phyloP scores from a whole-genome alignment of 1,139 yeast genomes.

The Yamadazyma oceani region DNA sequence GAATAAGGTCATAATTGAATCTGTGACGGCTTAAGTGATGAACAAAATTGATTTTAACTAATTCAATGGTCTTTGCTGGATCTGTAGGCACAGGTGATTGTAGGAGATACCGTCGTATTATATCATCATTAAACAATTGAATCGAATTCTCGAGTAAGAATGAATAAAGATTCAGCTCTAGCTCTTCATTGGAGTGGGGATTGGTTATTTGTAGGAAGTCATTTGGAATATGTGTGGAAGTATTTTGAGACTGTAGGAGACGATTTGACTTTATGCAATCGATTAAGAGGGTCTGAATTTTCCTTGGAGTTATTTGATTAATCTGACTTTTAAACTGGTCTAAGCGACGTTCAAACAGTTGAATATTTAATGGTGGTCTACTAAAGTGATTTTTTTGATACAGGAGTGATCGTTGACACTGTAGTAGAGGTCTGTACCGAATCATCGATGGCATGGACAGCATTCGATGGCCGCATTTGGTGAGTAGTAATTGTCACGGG shows the following conservation, averaged over 20 bases:
- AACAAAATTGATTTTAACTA: constrained; percentile 14
- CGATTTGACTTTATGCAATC: constrained; percentile 30
- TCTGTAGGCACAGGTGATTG: constrained; percentile 24
- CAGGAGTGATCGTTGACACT: not conserved
- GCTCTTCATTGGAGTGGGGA: constrained; percentile 13
- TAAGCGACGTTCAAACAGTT: constrained; percentile 24
- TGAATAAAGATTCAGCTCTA: constrained; percentile 17
- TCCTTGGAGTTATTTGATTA: constrained; percentile 2
- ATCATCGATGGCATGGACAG: too few species aligned
- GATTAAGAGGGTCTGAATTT: constrained; percentile 10
- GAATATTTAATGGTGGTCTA: constrained; percentile 28
- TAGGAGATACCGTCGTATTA: constrained; percentile 19
- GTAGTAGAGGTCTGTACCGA: not conserved
- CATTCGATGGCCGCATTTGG: too few species aligned
- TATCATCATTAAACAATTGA: not conserved
- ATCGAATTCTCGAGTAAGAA: not conserved
- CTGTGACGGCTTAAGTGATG: constrained; percentile 3
- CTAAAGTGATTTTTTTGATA: constrained; percentile 15
- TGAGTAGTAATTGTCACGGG: too few species aligned
- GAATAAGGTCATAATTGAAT: constrained; percentile 12
- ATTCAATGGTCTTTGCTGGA: constrained; percentile 17
- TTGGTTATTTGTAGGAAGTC: constrained; percentile 16
- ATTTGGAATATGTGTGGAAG: not conserved
- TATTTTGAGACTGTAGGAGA: constrained; percentile 17
- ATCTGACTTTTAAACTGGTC: constrained; percentile 8